Evolutionary conservation across 2,329 filamentous ascomycete species (phyloP), one percentile per base, ranked within the genome.

Genomic region (Sporothrix curviconia): DNA sequence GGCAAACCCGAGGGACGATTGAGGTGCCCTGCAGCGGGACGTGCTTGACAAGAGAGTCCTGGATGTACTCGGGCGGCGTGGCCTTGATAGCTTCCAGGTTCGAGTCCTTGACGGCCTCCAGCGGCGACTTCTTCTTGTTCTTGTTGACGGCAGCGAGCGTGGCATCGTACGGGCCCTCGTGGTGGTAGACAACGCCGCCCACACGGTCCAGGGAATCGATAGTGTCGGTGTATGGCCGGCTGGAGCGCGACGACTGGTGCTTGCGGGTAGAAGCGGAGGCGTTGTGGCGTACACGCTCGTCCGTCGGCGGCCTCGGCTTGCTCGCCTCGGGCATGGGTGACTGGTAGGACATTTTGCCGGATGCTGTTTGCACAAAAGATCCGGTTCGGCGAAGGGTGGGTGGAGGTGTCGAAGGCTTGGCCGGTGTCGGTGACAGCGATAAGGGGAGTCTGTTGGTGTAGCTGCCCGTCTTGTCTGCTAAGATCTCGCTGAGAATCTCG

Each of bases 81-180:
- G 92, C 92, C 60, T 78, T 83, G 51, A 96, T 70, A 0, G 91
- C 89, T 69, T 90, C 88, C 55, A 78, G 76, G 71, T 94, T 96
- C 42, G 84, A 85, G 3, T 82, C 78, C 57, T 77, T 76, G 5
- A 95, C 81, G 2, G 92, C 92, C 28, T 87, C 90, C 7, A 96
- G 73, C 0, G 92, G 92, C 3, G 89, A 85, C 59, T 76, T 76
- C 62, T 71, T 71, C 64, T 75, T 78, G 65, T 83, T 77, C 4
- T 74, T 77, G 72, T 96, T 96, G 49, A 89, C 81, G 12, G 87
- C 82, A 1, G 86, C 76, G 54, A 90, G 78, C 2, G 89, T 87
- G 9, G 92, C 90, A 68, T 97, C 92, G 65, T 89, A 97, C 0
- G 92, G 92, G 0, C 92, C 92, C 62, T 87, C 89, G 66, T 97